Percentiles rank a stretch among this genome's conserved stretches.
Evolutionary conservation across 257 asterid species (phyloP).

Genomic region (Plantago major): DNA sequence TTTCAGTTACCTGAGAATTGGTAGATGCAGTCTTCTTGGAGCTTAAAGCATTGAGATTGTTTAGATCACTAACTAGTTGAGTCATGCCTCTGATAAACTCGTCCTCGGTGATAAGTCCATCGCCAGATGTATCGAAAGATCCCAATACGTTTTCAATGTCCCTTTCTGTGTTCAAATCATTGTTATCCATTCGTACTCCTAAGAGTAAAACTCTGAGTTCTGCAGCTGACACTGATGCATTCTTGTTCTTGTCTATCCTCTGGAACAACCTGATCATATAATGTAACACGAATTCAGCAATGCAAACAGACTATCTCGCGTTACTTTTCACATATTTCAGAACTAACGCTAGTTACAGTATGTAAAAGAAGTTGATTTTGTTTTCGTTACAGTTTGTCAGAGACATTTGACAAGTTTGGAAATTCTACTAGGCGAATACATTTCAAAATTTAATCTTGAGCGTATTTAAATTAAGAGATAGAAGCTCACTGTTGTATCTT

Average conservation of each 20-base stretch:
- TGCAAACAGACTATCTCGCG: too few relatives aligned
- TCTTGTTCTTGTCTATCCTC: constrained; percentile 32
- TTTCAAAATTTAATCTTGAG: too few relatives aligned
- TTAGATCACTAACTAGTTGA: constrained; percentile 20
- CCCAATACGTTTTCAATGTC: constrained; percentile 42
- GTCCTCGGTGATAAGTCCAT: constrained; percentile 33
- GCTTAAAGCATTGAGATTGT: constrained; percentile 23
- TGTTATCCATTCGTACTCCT: constrained; percentile 38
- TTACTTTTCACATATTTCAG: too few relatives aligned
- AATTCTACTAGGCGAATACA: too few relatives aligned
- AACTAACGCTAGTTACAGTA: too few relatives aligned
- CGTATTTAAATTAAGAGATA: not conserved
- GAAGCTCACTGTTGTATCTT: constrained; percentile 36
- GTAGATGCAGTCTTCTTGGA: not conserved
- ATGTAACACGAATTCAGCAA: not conserved
- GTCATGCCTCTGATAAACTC: constrained; percentile 46
- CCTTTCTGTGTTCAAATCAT: constrained; percentile 34
- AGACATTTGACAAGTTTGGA: too few relatives aligned
- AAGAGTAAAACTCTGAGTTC: constrained; percentile 54
- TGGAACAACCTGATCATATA: constrained; percentile 33
- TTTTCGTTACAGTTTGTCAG: too few relatives aligned
- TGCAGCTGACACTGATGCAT: constrained; percentile 35
- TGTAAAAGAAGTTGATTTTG: too few relatives aligned
- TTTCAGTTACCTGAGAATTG: constrained; percentile 25
- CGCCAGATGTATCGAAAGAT: constrained; percentile 40